Base-by-base conservation (phyloP, 352 stramenopile species). In the Phytophthora pistaciae region DNA sequence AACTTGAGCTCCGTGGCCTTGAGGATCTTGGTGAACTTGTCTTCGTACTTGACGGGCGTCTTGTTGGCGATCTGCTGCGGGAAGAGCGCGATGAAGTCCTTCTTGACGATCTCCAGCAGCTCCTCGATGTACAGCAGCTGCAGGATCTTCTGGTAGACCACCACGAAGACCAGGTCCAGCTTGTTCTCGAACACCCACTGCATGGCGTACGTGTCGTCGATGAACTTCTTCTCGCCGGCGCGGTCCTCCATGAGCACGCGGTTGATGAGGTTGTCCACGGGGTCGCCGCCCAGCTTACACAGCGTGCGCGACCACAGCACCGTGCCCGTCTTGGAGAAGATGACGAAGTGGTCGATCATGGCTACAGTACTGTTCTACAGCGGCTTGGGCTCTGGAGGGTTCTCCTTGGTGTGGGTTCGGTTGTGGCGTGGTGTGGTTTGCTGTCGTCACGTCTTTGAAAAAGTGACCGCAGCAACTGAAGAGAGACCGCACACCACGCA, bases 121-220 rank as follows among this genome's bases (percentile, higher is more conserved):
- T 98, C 93, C 29, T 98, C 93, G 31, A 97, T 88, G 77, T 98
- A 98, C 49, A 96, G 78, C 59, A 98, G 79, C 71, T 97, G 89
- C 57, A 98, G 68, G 55, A 96, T 95, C 70, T 95, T 97, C 74
- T 98, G 91, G 68, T 97, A 98, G 5, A 98, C 91, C 52, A 96
- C 90, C 44, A 97, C 94, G 59, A 98, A 97, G 21, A 98, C 92
- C 42, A 98, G 61, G 59, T 96, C 91, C 36, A 96, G 77, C 72
- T 97, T 96, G 83, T 98, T 98, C 77, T 96, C 91, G 52, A 98
- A 95, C 40, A 83, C 83, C 91, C 92, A 98, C 62, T 97, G 92
- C 84, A 98, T 91, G 38, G 83, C 84, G 80, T 98, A 98, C 29
- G 81, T 77, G 74, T 94, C 89, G 60, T 85, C 79, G 49, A 94